Evolutionary conservation across 1,284 basidiomycete genomes (phyloP).

Genomic region (Mycosarcoma maydis): DNA sequence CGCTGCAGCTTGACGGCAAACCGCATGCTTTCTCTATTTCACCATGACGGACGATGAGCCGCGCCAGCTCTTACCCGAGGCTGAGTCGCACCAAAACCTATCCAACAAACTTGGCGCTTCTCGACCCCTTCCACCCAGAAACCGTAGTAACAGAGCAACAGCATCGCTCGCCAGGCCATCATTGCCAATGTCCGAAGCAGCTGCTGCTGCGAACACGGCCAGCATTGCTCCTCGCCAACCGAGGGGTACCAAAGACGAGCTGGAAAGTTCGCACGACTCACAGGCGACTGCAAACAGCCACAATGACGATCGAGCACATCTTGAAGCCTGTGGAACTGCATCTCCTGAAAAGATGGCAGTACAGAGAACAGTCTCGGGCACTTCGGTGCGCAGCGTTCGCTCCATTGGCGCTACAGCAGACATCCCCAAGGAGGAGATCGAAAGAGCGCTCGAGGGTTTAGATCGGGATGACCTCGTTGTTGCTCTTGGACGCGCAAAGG

Average conservation of each 20-base stretch:
- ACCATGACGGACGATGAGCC: constrained; percentile 35
- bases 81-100: constrained; percentile 42
- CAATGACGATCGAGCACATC: constrained; percentile 6
- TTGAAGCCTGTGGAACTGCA: constrained; percentile 36
- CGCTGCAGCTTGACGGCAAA: background rate
- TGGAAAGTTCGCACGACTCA: constrained; percentile 17
- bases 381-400: constrained; percentile 24
- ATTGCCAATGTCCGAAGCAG: background rate
- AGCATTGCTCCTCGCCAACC: background rate
- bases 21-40: background rate
- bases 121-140: constrained; percentile 37
- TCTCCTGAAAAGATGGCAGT: constrained; percentile 21
- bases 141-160: constrained; percentile 15
- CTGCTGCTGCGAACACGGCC: too few relatives aligned
- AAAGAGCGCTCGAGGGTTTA: constrained; percentile 50
- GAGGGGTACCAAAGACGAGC: background rate
- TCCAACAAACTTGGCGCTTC: constrained; percentile 30
- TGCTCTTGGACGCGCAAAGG: constrained; percentile 55
- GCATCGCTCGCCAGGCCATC: constrained; percentile 6
- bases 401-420: constrained; percentile 16
- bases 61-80: constrained; percentile 35
- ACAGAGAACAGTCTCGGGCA: constrained; percentile 24
- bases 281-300: constrained; percentile 17
- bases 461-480: constrained; percentile 52
- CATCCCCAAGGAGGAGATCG: constrained; percentile 57